Base-by-base conservation (phyloP, 2,329 filamentous ascomycete genomes). In the Colletotrichum caudatum region DNA sequence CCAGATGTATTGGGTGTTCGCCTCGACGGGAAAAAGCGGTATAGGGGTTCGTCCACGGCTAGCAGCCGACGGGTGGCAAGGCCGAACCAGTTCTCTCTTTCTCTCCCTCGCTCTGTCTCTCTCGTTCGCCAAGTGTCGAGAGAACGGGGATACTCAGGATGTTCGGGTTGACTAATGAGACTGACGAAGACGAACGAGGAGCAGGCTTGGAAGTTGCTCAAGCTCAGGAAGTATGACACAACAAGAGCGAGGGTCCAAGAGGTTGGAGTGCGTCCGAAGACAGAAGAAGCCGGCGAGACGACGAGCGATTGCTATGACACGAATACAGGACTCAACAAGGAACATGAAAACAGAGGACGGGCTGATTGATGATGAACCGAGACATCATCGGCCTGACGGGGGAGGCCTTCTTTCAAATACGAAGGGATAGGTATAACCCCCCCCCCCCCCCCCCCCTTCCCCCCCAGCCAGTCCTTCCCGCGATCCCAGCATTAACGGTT, bases 1-100 rank as follows among this genome's bases (percentile, higher is more conserved):
- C 60, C 50, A 57, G 54, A 53, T 6, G 29, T 33, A 26, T 12
- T 35, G 46, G 53, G 59, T 29, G 59, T 64, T 64, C 65, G 57
- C 39, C 44, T 14, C 46, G 46, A 66, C 37, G 48, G 60, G 35
- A 48, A 39, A 72, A 53, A 67, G 69, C 66, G 69, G 69, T 72
- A 72, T 69, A 29, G 57, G 53, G 29, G 65, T 44, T 64, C 59
- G n/a, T 56, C 46, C 16, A 59, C 69, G 69, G 69, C 61, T 69
- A 69, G 46, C 66, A 69, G 50, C 69, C 53, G 69, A 59, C 29
- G 66, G 66, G 66, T 69, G 69, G 69, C 69, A 56, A 69, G 59
- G 56, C 14, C 60, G 69, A 72, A 69, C 69, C 59, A 50, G 69
- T 72, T 72, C 69, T 64, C 26, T 37, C 35, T 33, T 16, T 3